Conservation (phyloP, 2,329 filamentous ascomycete genomes). For the Myriosclerotinia curreyana region DNA sequence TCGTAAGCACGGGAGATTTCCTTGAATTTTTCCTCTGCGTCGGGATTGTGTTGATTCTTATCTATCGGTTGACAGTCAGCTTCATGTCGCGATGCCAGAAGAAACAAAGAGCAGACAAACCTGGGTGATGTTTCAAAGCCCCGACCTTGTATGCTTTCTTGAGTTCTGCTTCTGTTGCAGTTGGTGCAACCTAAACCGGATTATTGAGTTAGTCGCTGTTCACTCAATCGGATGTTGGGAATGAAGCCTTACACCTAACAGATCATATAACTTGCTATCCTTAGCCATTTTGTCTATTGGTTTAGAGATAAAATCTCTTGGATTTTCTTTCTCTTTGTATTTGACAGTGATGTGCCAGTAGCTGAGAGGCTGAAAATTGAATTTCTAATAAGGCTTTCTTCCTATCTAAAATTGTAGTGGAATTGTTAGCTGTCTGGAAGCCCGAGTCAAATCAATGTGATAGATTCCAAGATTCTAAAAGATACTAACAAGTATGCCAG, state of each 20-base stretch:
- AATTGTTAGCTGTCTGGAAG: conserved; percentile 2
- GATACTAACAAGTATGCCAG: neutral
- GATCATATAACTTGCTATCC: conserved; percentile 76
- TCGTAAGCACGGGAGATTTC: conserved; percentile 95
- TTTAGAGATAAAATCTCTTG: neutral
- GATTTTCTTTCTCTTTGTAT: neutral
- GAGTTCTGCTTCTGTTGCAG: conserved; percentile 78
- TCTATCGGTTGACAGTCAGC: conserved; percentile 51
- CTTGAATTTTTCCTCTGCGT: conserved; percentile 97
- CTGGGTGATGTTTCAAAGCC: conserved; percentile 80
- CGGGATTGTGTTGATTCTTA: conserved; percentile 93
- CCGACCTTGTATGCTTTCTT: conserved; percentile 87
- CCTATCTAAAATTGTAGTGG: neutral
- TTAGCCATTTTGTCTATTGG: conserved; percentile 61
- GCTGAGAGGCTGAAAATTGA: neutral
- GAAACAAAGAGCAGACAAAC: conserved; percentile 48
- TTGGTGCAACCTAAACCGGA: conserved; percentile 64
- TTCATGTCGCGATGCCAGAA: conserved; percentile 6
- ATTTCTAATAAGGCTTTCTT: neutral
- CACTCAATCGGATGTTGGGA: neutral
- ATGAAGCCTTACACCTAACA: conserved; percentile 63
- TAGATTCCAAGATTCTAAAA: neutral
- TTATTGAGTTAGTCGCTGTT: conserved; percentile 35
- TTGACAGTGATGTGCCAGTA: neutral
- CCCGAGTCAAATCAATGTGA: neutral